phyloP scores from a whole-genome alignment of 2,329 filamentous ascomycete species.

The Aspergillus ochraceus region DNA sequence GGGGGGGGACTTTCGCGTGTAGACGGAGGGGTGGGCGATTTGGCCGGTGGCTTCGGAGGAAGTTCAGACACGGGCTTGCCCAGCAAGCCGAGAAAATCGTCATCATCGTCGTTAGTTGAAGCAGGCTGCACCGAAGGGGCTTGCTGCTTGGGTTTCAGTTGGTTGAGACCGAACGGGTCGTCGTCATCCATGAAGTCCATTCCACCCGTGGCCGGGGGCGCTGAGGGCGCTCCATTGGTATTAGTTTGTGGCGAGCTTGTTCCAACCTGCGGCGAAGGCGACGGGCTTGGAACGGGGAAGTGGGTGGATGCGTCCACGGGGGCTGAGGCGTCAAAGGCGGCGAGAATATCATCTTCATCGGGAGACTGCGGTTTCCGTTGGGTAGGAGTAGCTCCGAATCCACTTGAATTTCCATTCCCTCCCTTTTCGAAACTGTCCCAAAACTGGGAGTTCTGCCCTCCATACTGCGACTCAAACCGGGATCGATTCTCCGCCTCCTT shows the following conservation, averaged over 20 bases:
- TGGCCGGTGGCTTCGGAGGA: slow-evolving; percentile 32
- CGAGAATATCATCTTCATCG: slow-evolving; percentile 59
- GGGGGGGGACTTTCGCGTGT: slow-evolving; percentile 16
- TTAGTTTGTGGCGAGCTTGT: slow-evolving; percentile 11
- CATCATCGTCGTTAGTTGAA: slow-evolving; percentile 53
- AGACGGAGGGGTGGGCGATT: slow-evolving; percentile 12
- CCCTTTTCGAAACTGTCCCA: slow-evolving; percentile 70
- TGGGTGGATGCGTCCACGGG: slow-evolving; percentile 61
- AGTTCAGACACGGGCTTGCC: slow-evolving; percentile 60
- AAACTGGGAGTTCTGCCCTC: slow-evolving; percentile 64
- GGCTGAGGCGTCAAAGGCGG: slow-evolving; percentile 60
- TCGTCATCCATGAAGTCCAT: slow-evolving; percentile 63
- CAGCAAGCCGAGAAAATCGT: slow-evolving; percentile 63
- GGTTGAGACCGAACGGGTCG: slow-evolving; percentile 80
- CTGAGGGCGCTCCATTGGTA: slow-evolving; percentile 16
- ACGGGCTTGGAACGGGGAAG: slow-evolving; percentile 51
- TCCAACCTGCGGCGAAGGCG: slow-evolving; percentile 29
- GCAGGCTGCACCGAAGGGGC: slow-evolving; percentile 49
- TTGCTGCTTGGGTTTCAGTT: slow-evolving; percentile 56
- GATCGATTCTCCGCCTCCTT: slow-evolving; percentile 74
- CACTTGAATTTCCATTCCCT: slow-evolving; percentile 45
- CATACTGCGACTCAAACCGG: slow-evolving; percentile 75
- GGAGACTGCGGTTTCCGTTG: slow-evolving; percentile 50
- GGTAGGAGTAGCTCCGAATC: slow-evolving; percentile 39
- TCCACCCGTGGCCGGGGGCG: slow-evolving; percentile 25